Conservation (phyloP, 352 stramenopile genomes). For the Phytophthora pluvialis region DNA sequence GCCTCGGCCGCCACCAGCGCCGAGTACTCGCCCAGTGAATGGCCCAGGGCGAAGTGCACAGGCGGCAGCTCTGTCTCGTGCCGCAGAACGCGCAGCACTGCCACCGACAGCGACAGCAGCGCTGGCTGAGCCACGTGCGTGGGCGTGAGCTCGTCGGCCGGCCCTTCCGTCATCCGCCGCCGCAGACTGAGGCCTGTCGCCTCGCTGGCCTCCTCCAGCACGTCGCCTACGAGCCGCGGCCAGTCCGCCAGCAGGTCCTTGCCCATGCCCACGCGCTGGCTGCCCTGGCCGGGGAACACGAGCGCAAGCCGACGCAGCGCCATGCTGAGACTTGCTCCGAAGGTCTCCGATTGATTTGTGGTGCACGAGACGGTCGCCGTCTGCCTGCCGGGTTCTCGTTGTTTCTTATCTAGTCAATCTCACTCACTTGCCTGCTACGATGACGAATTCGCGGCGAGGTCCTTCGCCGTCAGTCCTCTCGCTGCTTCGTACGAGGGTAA, state of each 20-base stretch:
- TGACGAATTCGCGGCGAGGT: conserved; percentile 12
- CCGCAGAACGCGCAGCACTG: conserved; percentile 75
- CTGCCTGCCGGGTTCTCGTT: conserved; percentile 21
- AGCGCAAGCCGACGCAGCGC: conserved; percentile 56
- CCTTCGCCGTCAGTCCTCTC: background rate
- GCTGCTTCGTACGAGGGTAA: background rate
- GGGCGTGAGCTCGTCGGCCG: conserved; percentile 64
- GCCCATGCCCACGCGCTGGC: conserved; percentile 81
- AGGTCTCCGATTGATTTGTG: conserved; percentile 16
- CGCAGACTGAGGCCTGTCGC: conserved; percentile 63
- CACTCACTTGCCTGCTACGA: background rate
- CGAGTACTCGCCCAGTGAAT: conserved; percentile 90
- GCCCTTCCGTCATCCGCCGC: conserved; percentile 65
- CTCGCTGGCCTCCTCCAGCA: conserved; percentile 84
- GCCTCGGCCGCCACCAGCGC: conserved; percentile 75
- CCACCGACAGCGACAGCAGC: conserved; percentile 81
- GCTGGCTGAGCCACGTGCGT: conserved; percentile 82
- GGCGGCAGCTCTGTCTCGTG: conserved; percentile 55
- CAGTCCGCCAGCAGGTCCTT: conserved; percentile 80
- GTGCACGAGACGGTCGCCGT: conserved; percentile 15
- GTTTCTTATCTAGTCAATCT: conserved; percentile 25
- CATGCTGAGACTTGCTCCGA: conserved; percentile 29
- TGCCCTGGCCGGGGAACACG: conserved; percentile 88
- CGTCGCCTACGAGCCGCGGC: conserved; percentile 54
- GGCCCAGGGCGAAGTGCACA: conserved; percentile 64